Evolutionary conservation across 768 basidiomycete species (phyloP), one percentile per base, ranked within the genome.

Genomic region (Tulasnella sp.): DNA sequence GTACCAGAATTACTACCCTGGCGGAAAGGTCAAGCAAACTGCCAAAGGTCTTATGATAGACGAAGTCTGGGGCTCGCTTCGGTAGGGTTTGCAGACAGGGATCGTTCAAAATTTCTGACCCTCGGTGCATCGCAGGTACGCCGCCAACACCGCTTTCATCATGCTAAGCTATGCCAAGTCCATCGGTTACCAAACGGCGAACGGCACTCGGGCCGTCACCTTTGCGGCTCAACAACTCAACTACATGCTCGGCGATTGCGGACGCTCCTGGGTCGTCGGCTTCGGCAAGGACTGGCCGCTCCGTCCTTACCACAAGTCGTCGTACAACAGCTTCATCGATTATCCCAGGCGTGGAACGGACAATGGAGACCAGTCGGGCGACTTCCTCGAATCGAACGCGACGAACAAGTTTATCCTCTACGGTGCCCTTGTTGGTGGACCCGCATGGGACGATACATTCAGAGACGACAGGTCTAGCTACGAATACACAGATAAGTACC

Each of bases 281-380:
- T 51, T 51, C 9, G 49, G 49, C 15, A 32, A 51, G 34, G 49
- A 32, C 31, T 51, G 31, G 15, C 49, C 49, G 23, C 12, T 51
- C n/a, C 14, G 49, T 6, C 49, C 49, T 1, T 51, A 51, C 49
- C 49, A 51, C 49, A 51, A 51, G 11, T 51, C 49, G 49, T 29
- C 25, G 21, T 51, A 51, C 31, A 51, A 51, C 36, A 51, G 49
- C 49, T 51, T 51, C 49, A 51, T 51, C 36, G 49, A 51, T 32
- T 51, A 51, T 9, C 49, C 49, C 2, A 15, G 31, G 23, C 31
- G 49, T n/a, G 49, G 49, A 11, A 5, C 31, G 31, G 49, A 51
- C 36, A 51, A 51, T 17, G 49, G 49, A 23, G 11, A 6, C 14
- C 49, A 51, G 34, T 27, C 31, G 17, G 49, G 36, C n/a, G 49